Evolutionary conservation across 2,329 filamentous ascomycete genomes (phyloP).

Genomic region (Penicillium sp.): DNA sequence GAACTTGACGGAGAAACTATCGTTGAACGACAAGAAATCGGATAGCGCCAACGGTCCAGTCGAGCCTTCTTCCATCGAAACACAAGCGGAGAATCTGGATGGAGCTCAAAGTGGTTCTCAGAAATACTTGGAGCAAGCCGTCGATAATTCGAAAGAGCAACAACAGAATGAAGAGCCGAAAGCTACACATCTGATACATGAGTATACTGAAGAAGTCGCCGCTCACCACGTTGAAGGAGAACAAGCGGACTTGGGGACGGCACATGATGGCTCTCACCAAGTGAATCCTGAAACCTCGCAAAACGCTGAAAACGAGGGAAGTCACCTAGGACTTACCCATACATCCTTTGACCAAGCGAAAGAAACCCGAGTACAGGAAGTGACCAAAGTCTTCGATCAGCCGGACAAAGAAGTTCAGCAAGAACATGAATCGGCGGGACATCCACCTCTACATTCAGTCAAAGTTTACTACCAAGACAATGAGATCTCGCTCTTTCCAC

Average conservation of each 20-base stretch:
- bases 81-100: slow-evolving; percentile 9
- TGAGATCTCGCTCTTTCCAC: slow-evolving; percentile 65
- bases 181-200: slow-evolving; percentile 8
- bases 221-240: slow-evolving; percentile 31
- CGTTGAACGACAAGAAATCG: slow-evolving; percentile 8
- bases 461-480: slow-evolving; percentile 60
- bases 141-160: slow-evolving; percentile 16
- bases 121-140: slow-evolving; percentile 8
- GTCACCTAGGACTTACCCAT: slow-evolving; percentile 22
- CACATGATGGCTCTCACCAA: slow-evolving; percentile 11
- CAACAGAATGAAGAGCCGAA: slow-evolving; percentile 10
- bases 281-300: slow-evolving; percentile 10
- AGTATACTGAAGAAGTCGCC: slow-evolving; percentile 13
- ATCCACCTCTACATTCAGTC: slow-evolving; percentile 50
- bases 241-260: slow-evolving; percentile 15
- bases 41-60: neutral
- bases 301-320: slow-evolving; percentile 22
- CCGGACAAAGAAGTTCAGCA: slow-evolving; percentile 19
- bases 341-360: slow-evolving; percentile 17
- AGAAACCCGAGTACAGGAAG: slow-evolving; percentile 7
- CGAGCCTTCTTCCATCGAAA: slow-evolving; percentile 10
- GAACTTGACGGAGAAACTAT: slow-evolving; percentile 1
- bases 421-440: slow-evolving; percentile 13
- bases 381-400: slow-evolving; percentile 14
- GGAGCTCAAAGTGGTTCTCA: slow-evolving; percentile 1